Evolutionary conservation across 345 rosid species (phyloP).

Genomic region (Citrus australasica): DNA sequence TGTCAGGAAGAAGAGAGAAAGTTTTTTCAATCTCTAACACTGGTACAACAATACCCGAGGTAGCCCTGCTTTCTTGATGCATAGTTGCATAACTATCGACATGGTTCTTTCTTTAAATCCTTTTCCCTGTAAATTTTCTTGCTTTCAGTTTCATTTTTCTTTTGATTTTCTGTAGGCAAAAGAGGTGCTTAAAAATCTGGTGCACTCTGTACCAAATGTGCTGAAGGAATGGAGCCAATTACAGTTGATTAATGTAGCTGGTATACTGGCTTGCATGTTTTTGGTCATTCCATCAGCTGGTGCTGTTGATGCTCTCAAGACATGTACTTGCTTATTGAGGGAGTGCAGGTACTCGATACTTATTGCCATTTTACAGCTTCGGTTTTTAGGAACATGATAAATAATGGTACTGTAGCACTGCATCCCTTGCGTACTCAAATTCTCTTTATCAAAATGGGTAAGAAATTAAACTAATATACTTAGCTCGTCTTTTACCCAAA

Average conservation of each 20-base stretch:
- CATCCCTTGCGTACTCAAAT: background rate
- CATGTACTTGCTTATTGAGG: slow-evolving; percentile 83
- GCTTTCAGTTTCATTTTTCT: background rate
- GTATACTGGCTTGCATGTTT: slow-evolving; percentile 54
- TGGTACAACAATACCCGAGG: slow-evolving; percentile 27
- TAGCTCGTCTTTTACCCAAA: background rate
- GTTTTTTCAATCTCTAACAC: slow-evolving; percentile 22
- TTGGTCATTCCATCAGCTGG: slow-evolving; percentile 80
- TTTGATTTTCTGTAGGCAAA: slow-evolving; percentile 25
- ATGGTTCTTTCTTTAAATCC: background rate
- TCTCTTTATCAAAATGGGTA: background rate
- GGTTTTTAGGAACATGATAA: background rate
- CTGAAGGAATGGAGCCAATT: slow-evolving; percentile 40
- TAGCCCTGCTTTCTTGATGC: slow-evolving; percentile 17
- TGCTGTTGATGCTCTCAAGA: slow-evolving; percentile 91
- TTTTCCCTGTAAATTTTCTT: background rate
- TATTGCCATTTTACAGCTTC: background rate
- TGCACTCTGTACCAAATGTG: slow-evolving; percentile 28
- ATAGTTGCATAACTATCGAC: background rate
- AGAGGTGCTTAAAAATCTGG: slow-evolving; percentile 29
- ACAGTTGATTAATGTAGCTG: slow-evolving; percentile 41
- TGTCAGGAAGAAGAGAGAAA: slow-evolving; percentile 34
- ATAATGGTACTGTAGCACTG: background rate
- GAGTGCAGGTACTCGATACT: slow-evolving; percentile 71
- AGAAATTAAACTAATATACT: background rate